phyloP scores from a whole-genome alignment of 352 stramenopile species.

The Globisporangium canariense region DNA sequence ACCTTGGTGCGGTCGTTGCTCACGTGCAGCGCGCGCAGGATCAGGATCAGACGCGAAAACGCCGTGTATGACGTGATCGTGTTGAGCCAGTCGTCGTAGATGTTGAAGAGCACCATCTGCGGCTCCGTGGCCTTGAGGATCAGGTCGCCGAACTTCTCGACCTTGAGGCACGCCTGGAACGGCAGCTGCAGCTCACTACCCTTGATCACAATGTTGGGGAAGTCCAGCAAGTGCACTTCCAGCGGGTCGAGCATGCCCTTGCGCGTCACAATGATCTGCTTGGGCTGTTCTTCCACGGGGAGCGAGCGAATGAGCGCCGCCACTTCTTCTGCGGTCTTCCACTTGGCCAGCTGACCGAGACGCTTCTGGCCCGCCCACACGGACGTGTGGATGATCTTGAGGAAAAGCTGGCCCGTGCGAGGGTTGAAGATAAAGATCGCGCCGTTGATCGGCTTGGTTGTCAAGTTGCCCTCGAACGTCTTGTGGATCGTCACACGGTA shows the following conservation, averaged over 20 bases:
- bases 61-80: conserved; percentile 99
- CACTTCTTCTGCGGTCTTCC: conserved; percentile 99
- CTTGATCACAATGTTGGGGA: conserved; percentile 99
- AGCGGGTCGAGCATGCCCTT: conserved; percentile 99
- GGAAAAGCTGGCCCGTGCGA: conserved; percentile 98
- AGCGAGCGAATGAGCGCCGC: conserved; percentile 98
- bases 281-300: conserved; percentile 99
- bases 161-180: conserved; percentile 99
- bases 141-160: conserved; percentile 99
- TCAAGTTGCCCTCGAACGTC: conserved; percentile 99
- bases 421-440: conserved; percentile 99
- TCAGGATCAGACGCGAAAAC: conserved; percentile 99
- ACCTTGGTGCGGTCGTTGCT: conserved; percentile 95
- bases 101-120: conserved; percentile 99
- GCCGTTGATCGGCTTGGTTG: conserved; percentile 99
- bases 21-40: conserved; percentile 97
- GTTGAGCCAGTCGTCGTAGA: conserved; percentile 99
- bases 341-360: conserved; percentile 98
- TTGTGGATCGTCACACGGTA: conserved; percentile 99
- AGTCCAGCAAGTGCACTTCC: conserved; percentile 99
- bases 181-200: conserved; percentile 98
- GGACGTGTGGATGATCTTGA: conserved; percentile 99
- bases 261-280: conserved; percentile 99
- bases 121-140: conserved; percentile 99
- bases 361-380: conserved; percentile 99